A percentile compares a stretch with the other conserved stretches of the same genome.
These are phyloP conservation scores for Tricholomella constricta DNA, from an alignment of 768 basidiomycete species.

Conservation along the genomic window DNA sequence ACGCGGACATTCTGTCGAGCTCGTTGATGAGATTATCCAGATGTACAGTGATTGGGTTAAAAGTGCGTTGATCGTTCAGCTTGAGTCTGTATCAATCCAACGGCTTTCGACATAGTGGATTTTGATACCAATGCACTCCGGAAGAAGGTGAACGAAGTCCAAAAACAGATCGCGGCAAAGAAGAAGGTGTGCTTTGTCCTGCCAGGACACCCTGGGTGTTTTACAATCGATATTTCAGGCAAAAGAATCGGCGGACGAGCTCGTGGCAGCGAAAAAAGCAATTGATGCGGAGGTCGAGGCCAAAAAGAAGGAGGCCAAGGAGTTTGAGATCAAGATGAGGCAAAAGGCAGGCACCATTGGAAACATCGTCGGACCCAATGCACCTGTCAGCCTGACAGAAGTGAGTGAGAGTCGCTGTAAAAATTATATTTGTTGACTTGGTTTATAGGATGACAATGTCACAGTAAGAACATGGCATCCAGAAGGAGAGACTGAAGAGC, in stretches of 20 bases:
- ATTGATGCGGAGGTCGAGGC: constrained; percentile 80
- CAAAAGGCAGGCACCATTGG: constrained; percentile 82
- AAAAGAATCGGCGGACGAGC: constrained; percentile 87
- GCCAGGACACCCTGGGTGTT: neutral
- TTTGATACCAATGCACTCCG: constrained; percentile 77
- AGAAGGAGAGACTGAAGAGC: constrained; percentile 69
- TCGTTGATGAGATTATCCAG: constrained; percentile 92
- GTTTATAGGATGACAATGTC: constrained; percentile 82
- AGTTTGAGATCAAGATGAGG: constrained; percentile 77
- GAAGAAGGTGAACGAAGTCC: constrained; percentile 85
- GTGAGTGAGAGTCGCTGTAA: constrained; percentile 40
- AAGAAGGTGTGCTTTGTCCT: constrained; percentile 66
- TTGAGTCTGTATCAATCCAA: neutral
- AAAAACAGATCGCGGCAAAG: constrained; percentile 93
- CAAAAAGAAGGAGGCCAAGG: constrained; percentile 74
- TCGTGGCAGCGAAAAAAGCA: constrained; percentile 81
- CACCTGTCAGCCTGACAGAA: constrained; percentile 87
- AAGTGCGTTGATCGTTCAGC: constrained; percentile 54
- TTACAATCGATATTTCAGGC: constrained; percentile 49
- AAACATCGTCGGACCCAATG: constrained; percentile 88
- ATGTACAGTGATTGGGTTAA: constrained; percentile 95
- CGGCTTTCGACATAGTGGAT: constrained; percentile 61
- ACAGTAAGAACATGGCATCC: constrained; percentile 87
- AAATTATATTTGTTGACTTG: neutral
- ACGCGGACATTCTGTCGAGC: constrained; percentile 83